Base-by-base conservation (phyloP, 106 monocot genomes). In the Posidonia australis region DNA sequence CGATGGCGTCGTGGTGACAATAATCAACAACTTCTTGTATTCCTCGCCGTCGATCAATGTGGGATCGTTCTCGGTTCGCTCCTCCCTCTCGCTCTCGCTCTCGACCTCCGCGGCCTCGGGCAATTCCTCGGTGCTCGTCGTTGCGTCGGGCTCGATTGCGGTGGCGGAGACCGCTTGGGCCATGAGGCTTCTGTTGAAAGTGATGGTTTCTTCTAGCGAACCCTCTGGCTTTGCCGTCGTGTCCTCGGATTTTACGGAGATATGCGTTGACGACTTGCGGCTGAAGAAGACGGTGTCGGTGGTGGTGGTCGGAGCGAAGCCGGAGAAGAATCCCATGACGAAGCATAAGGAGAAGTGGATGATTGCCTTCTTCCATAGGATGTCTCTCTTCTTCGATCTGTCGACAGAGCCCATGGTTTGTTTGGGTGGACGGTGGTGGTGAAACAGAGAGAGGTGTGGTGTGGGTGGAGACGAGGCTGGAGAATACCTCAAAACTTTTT, bases 291-390 rank as follows among this genome's bases (percentile, higher is more conserved):
- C 31, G 26, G 82, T 72, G 44, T 76, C 58, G 22, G 84, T 71
- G 63, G 64, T 74, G 67, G 57, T 72, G 3, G 81, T 31, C 11
- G 87, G 92, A 5, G 89, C 83, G 63, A 93, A 86, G 45, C 89
- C 93, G 44, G 79, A 71, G 83, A 93, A 86, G 79, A 89, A 89
- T n/a, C 89, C 93, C 79, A 78, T 81, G 62, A 78, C 70, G 71
- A 93, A 93, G 75, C 89, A 93, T 26, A 93, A 77, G 24, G 86
- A 77, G 79, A 93, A 83, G 70, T 89, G 93, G 68, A 93, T 26
- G 48, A 86, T 47, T 14, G 89, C 83, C 66, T 81, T 89, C 81
- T 83, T 86, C 93, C 93, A 89, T 14, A 80, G 65, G n/a, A 82
- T 79, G 27, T 76, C 58, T 49, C 63, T 76, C 81, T 76, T 89